These are phyloP conservation scores for Waltergamsia citrina DNA, from an alignment of 2,329 filamentous ascomycete genomes.

Conservation along the genomic window DNA sequence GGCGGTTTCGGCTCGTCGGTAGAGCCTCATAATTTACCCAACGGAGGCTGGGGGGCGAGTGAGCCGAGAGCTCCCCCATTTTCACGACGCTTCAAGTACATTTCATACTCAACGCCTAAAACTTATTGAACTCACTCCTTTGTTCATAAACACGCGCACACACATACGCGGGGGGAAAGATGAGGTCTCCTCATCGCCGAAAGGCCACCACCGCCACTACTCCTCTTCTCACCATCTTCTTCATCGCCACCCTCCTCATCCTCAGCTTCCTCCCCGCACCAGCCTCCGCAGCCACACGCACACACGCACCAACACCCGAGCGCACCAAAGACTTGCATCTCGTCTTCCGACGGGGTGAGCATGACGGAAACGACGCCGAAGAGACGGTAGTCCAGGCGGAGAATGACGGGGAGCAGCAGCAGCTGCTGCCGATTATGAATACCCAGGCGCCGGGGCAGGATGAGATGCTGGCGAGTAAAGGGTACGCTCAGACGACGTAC, in stretches of 20 bases:
- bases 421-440: not conserved
- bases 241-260: not conserved
- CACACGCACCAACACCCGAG: not conserved
- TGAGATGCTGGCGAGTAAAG: conserved; percentile 16
- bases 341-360: not conserved
- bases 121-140: no score
- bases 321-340: not conserved
- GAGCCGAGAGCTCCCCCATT: no score
- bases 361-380: no score
- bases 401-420: conserved; percentile 7
- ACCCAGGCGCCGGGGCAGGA: conserved; percentile 8
- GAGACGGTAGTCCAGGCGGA: conserved; percentile 5
- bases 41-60: no score
- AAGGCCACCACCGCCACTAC: no score
- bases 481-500: conserved; percentile 21
- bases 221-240: not conserved
- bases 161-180: no score
- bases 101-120: no score
- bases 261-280: not conserved
- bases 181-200: not conserved
- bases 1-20: no score
- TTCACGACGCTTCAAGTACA: no score
- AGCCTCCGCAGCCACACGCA: not conserved
- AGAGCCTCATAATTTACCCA: no score
- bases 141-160: no score